A percentile compares a stretch with the other conserved stretches of the same genome.
These are phyloP conservation scores for Vitis rotundifolia DNA, from an alignment of 164 flowering plant genomes.

Conservation along the genomic window DNA sequence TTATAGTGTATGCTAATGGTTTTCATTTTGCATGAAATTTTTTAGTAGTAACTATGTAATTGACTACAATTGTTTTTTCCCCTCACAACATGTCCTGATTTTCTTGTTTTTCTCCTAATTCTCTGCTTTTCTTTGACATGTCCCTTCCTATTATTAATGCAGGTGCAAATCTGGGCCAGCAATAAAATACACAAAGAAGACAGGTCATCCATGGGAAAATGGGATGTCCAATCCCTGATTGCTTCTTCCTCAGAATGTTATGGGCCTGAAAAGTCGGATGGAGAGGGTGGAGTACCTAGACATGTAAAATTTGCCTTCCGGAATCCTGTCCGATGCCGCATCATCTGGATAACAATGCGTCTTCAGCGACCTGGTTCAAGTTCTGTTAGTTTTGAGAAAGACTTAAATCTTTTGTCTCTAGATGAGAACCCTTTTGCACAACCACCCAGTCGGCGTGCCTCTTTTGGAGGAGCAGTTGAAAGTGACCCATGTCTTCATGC, in stretches of 20 bases:
- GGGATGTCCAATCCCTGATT: constrained; percentile 78
- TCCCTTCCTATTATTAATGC: constrained; percentile 19
- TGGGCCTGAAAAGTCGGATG: constrained; percentile 63
- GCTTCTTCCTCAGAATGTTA: constrained; percentile 66
- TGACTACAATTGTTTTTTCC: too few species aligned
- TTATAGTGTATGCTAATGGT: too few species aligned
- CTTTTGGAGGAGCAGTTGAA: constrained; percentile 65
- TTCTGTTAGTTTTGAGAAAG: constrained; percentile 73
- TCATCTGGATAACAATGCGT: constrained; percentile 82
- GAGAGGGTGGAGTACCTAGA: constrained; percentile 51
- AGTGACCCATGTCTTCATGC: constrained; percentile 88
- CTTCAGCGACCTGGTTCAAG: constrained; percentile 65
- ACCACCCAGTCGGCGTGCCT: constrained; percentile 58
- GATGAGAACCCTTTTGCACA: constrained; percentile 83
- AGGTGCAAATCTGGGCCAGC: constrained; percentile 99
- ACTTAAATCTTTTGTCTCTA: constrained; percentile 67
- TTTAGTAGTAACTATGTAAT: too few species aligned
- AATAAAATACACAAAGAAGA: constrained; percentile 82
- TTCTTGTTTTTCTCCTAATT: not conserved
- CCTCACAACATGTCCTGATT: too few species aligned
- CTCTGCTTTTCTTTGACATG: constrained; percentile 6
- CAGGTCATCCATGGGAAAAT: constrained; percentile 79
- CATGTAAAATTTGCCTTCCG: constrained; percentile 74
- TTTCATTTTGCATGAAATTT: too few species aligned
- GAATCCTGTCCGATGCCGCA: constrained; percentile 82